These are phyloP conservation scores for Trypanosoma congolense DNA, from an alignment of 208 protist species.

Conservation along the genomic window DNA sequence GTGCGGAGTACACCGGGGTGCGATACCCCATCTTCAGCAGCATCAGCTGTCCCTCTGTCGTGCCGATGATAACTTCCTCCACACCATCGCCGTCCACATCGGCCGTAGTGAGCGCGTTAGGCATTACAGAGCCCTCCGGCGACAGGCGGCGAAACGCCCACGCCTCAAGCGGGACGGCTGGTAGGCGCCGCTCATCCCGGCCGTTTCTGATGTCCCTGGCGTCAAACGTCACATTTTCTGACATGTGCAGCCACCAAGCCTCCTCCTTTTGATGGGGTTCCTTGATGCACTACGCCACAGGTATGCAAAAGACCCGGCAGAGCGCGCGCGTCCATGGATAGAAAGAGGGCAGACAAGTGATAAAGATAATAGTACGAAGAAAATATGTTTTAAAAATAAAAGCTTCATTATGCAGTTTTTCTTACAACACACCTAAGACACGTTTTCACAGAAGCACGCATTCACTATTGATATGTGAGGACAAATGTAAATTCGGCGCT, in stretches of 20 bases:
- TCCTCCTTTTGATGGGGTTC: too few relatives aligned
- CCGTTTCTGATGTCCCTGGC: neutral
- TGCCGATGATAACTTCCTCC: conserved; percentile 82
- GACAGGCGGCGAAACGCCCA: conserved; percentile 84
- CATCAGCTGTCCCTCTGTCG: conserved; percentile 72
- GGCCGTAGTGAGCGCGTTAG: conserved; percentile 65
- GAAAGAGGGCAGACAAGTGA: too few relatives aligned
- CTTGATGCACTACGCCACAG: too few relatives aligned
- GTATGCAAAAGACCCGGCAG: too few relatives aligned
- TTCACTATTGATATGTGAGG: too few relatives aligned
- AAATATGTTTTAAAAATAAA: too few relatives aligned
- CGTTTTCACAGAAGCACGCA: too few relatives aligned
- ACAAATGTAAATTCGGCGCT: too few relatives aligned
- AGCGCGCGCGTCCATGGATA: too few relatives aligned
- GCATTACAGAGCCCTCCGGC: conserved; percentile 72
- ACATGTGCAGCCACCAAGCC: neutral
- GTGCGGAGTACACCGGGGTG: conserved; percentile 50
- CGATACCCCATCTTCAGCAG: conserved; percentile 74
- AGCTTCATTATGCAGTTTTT: too few relatives aligned
- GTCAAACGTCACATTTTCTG: neutral
- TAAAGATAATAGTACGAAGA: too few relatives aligned
- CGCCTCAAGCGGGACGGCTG: conserved; percentile 69
- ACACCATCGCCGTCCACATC: conserved; percentile 81
- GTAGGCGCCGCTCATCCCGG: conserved; percentile 13
- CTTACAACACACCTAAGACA: too few relatives aligned